These are phyloP conservation scores for Penicilliopsis zonata DNA, from an alignment of 495 filamentous ascomycete genomes.

Conservation along the genomic window DNA sequence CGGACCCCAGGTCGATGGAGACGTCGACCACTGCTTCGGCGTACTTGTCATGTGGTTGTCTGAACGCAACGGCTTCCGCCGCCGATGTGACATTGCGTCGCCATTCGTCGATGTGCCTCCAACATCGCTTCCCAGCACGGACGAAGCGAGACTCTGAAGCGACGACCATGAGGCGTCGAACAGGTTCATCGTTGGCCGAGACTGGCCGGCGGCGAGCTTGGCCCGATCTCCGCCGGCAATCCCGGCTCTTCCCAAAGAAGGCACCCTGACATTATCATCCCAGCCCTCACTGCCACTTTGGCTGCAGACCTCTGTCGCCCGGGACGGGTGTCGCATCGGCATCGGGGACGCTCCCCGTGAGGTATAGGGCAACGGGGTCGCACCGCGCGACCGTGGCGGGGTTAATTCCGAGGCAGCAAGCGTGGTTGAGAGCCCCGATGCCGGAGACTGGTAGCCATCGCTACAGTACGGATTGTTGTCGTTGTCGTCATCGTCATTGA, in stretches of 20 bases:
- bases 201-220: slow-evolving; percentile 15
- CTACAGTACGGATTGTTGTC: slow-evolving; percentile 6
- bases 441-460: slow-evolving; percentile 15
- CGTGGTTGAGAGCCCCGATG: slow-evolving; percentile 21
- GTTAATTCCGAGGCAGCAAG: slow-evolving; percentile 14
- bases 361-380: slow-evolving; percentile 30
- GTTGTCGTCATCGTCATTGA: slow-evolving; percentile 19
- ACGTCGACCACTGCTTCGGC: slow-evolving; percentile 24
- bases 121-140: slow-evolving; percentile 35
- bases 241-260: slow-evolving; percentile 15
- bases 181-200: slow-evolving; percentile 28
- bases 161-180: slow-evolving; percentile 43
- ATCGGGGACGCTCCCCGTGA: slow-evolving; percentile 36
- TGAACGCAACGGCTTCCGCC: slow-evolving; percentile 33
- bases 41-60: slow-evolving; percentile 27
- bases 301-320: slow-evolving; percentile 16
- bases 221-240: slow-evolving; percentile 12
- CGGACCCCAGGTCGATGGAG: slow-evolving; percentile 43
- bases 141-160: slow-evolving; percentile 40
- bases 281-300: slow-evolving; percentile 10
- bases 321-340: slow-evolving; percentile 33
- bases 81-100: slow-evolving; percentile 16
- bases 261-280: no score
- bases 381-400: slow-evolving; percentile 24
- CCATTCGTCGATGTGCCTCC: slow-evolving; percentile 20